phyloP scores from a whole-genome alignment of 2,329 filamentous ascomycete genomes.

The Thyridium curvatum region DNA sequence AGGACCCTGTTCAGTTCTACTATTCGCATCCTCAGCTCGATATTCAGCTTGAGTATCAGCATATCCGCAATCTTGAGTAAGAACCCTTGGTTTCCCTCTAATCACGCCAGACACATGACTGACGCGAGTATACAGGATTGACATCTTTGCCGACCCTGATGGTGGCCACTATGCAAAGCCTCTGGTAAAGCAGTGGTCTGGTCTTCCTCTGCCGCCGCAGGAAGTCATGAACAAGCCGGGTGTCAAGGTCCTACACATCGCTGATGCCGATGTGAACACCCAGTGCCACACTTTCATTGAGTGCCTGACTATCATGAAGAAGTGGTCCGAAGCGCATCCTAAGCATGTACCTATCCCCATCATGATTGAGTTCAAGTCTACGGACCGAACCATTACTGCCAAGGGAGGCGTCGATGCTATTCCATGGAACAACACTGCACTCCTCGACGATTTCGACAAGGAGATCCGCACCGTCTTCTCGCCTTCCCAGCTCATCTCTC shows the following conservation, averaged over 20 bases:
- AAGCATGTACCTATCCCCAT: slow-evolving; percentile 39
- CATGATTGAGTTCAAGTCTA: slow-evolving; percentile 42
- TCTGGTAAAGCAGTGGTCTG: slow-evolving; percentile 27
- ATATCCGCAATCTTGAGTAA: slow-evolving; percentile 35
- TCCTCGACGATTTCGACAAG: slow-evolving; percentile 34
- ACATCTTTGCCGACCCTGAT: slow-evolving; percentile 39
- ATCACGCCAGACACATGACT: no score
- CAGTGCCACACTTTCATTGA: slow-evolving; percentile 38
- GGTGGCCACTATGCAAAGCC: slow-evolving; percentile 40
- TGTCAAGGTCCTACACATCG: slow-evolving; percentile 44
- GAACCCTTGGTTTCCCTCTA: no score
- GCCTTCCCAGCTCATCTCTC: slow-evolving; percentile 32
- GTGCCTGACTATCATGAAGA: slow-evolving; percentile 34
- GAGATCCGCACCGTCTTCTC: slow-evolving; percentile 39
- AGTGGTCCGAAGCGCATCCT: slow-evolving; percentile 35
- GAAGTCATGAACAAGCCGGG: slow-evolving; percentile 31
- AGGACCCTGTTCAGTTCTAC: no score
- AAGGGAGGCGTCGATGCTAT: slow-evolving; percentile 27
- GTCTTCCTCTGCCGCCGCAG: slow-evolving; percentile 19
- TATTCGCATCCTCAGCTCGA: slow-evolving; percentile 16
- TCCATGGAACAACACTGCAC: slow-evolving; percentile 32
- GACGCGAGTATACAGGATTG: slow-evolving; percentile 18
- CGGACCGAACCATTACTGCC: slow-evolving; percentile 11
- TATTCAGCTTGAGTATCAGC: slow-evolving; percentile 36
- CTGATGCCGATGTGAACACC: slow-evolving; percentile 37